These are phyloP conservation scores for Cucumis cinereus DNA, from an alignment of 306 rosid species.

Conservation along the genomic window DNA sequence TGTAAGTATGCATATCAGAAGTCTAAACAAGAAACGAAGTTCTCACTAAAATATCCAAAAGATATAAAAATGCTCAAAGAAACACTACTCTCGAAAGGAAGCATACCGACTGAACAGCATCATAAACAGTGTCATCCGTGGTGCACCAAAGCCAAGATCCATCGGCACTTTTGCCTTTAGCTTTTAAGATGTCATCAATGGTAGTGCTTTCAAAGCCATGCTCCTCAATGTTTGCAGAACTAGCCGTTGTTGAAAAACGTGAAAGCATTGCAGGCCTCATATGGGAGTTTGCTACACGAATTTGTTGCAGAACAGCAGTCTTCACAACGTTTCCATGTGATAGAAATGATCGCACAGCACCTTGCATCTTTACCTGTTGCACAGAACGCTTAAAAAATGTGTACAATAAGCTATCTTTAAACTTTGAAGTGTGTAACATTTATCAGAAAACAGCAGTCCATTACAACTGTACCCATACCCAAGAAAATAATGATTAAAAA, in stretches of 20 bases:
- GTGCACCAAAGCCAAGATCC: slow-evolving; percentile 99
- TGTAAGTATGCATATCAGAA: background rate
- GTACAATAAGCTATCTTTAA: background rate
- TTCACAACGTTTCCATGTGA: slow-evolving; percentile 52
- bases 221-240: slow-evolving; percentile 67
- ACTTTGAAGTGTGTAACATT: background rate
- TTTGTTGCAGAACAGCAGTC: slow-evolving; percentile 60
- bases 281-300: slow-evolving; percentile 66
- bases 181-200: slow-evolving; percentile 58
- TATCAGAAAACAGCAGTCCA: background rate
- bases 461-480: background rate
- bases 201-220: slow-evolving; percentile 98
- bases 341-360: slow-evolving; percentile 46
- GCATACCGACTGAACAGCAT: slow-evolving; percentile 96
- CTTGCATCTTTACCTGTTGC: slow-evolving; percentile 63
- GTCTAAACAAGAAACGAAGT: background rate
- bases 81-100: background rate
- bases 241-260: slow-evolving; percentile 45
- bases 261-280: slow-evolving; percentile 53
- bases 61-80: background rate
- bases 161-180: slow-evolving; percentile 79
- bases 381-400: background rate
- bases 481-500: background rate
- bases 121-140: slow-evolving; percentile 76
- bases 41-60: background rate